Percentiles rank a stretch among this genome's conserved stretches.
phyloP scores from a whole-genome alignment of 495 filamentous ascomycete genomes.

The Daldinia bambusicola region DNA sequence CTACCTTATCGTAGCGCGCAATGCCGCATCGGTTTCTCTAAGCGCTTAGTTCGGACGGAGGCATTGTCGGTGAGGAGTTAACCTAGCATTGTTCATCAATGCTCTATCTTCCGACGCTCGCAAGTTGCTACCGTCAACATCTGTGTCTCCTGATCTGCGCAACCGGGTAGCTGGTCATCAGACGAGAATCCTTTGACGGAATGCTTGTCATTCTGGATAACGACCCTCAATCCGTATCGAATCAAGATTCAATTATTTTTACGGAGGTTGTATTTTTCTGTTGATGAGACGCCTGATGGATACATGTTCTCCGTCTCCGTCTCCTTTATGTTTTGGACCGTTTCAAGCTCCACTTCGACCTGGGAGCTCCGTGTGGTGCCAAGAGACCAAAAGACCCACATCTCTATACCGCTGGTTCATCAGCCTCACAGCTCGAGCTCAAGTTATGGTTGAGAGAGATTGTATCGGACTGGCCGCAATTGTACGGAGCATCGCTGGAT shows the following conservation, averaged over 20 bases:
- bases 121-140: constrained; percentile 40
- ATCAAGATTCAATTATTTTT: constrained; percentile 21
- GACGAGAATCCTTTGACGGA: constrained; percentile 27
- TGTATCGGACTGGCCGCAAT: constrained; percentile 4
- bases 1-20: background rate
- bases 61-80: constrained; percentile 23
- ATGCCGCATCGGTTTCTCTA: constrained; percentile 16
- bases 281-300: constrained; percentile 36
- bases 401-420: constrained; percentile 24
- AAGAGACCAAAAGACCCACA: constrained; percentile 23
- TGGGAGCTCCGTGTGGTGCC: constrained; percentile 11
- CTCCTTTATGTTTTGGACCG: constrained; percentile 44
- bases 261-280: constrained; percentile 22
- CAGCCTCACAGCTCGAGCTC: constrained; percentile 13
- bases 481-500: constrained; percentile 3
- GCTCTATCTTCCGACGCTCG: constrained; percentile 39
- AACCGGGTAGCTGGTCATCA: constrained; percentile 39
- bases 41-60: constrained; percentile 21
- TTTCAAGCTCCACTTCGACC: constrained; percentile 39
- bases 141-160: constrained; percentile 48
- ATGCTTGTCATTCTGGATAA: constrained; percentile 18
- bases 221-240: constrained; percentile 24
- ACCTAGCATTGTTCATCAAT: constrained; percentile 31
- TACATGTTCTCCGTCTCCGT: constrained; percentile 36
- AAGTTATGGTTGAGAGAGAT: constrained; percentile 1